Conservation (phyloP, 192 early-diverging fungal genomes). For the Podila epigama region DNA sequence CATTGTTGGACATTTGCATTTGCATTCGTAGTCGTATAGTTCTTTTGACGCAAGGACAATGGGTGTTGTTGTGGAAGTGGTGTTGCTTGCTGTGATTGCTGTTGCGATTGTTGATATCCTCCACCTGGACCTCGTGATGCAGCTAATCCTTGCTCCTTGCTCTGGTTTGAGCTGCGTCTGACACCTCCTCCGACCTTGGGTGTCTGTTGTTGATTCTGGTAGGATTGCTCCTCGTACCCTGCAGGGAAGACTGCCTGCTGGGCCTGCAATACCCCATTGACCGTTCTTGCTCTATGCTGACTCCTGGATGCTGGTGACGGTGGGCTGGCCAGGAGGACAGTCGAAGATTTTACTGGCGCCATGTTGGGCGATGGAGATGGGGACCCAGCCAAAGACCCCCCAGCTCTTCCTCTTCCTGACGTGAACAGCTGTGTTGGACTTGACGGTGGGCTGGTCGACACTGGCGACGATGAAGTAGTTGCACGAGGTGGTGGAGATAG, state of each 20-base stretch:
- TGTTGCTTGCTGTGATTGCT: not conserved
- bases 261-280: not conserved
- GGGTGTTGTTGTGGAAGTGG: not conserved
- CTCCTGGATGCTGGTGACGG: not conserved
- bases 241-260: not conserved
- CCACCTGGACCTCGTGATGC: slow-evolving; percentile 27
- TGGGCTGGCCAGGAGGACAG: not conserved
- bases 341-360: not conserved
- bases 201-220: not conserved
- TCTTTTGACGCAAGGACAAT: not conserved
- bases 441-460: not conserved
- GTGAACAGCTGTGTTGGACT: not conserved
- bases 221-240: not conserved
- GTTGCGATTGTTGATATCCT: slow-evolving; percentile 18
- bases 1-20: no score
- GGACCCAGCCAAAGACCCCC: not conserved
- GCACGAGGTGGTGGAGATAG: slow-evolving; percentile 39
- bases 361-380: not conserved
- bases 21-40: not conserved
- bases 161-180: not conserved
- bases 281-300: slow-evolving; percentile 1
- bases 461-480: not conserved
- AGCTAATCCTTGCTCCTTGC: not conserved
- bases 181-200: slow-evolving; percentile 18
- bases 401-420: not conserved